Base-by-base conservation (phyloP, 345 rosid species). In the Linum tenue region DNA sequence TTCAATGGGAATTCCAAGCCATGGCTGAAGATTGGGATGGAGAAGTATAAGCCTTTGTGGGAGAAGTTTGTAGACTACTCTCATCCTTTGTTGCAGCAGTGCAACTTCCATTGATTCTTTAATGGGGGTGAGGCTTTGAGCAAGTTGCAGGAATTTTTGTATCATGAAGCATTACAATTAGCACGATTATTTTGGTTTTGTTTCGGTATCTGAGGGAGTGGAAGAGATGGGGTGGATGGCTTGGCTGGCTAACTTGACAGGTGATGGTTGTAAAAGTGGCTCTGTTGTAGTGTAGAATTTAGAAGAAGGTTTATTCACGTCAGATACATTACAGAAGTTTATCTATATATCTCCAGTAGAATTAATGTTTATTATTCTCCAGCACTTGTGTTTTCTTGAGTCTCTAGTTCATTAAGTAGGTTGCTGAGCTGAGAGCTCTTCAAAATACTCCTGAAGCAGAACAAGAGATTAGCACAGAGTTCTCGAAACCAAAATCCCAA, bases 21-120 rank as follows among this genome's bases (percentile, higher is more conserved):
- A 2, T 92, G 98, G 98, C 64, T 92, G 91, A 92, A 92, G 81
- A 88, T 92, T 55, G 98, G 97, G 65, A 77, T 90, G 76, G 98
- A 92, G 73, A 90, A 86, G 73, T 90, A 81, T 86, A 92, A 92
- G 80, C 91, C 94, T 16, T 66, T 92, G 48, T 92, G 98, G 98
- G 97, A 92, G 78, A 90, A 80, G 72, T 84, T 81, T 62, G 81
- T 92, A n/a, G 97, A 87, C 81, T 92, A 87, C 74, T 76, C 71
- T 66, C 94, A 88, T 67, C 89, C 90, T 72, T 59, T 90, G 55
- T 67, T 92, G 80, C 90, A 90, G 57, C 86, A 78, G 56, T 92
- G 98, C 88, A 92, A 92, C 74, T 90, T 92, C 57, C 98, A 81
- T 73, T 92, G 82, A 85, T 69, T 53, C 5, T 17, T 22, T 22